Conservation (phyloP, 1,139 yeast genomes). For the Hansenula sp. region DNA sequence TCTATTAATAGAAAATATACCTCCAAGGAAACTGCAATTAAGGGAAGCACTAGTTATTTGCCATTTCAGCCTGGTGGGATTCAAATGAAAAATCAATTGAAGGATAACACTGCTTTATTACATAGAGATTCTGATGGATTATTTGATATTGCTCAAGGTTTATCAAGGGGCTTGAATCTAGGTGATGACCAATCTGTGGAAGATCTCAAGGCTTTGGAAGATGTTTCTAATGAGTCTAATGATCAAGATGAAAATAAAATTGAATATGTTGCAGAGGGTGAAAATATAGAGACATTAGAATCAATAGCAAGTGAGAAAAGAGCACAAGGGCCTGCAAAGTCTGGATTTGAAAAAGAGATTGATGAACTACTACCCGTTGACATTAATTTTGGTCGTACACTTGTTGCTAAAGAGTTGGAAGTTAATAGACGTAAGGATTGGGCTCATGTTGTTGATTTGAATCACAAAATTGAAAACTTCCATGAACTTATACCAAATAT, state of each 20-base stretch:
- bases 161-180: conserved; percentile 62
- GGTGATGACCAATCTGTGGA: conserved; percentile 3
- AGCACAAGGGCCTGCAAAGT: too few species aligned
- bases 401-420: conserved; percentile 28
- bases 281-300: conserved; percentile 1
- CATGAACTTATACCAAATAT: conserved; percentile 85
- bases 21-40: conserved; percentile 54
- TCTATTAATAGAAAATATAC: conserved; percentile 68
- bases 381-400: conserved; percentile 39
- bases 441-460: conserved; percentile 94
- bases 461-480: conserved; percentile 80
- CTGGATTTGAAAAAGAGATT: conserved; percentile 38
- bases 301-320: conserved; percentile 2
- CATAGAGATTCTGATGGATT: conserved; percentile 73
- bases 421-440: conserved; percentile 54
- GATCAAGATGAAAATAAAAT: conserved; percentile 23
- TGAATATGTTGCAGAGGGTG: conserved; percentile 24
- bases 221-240: conserved; percentile 6
- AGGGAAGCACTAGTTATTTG: conserved; percentile 70
- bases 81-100: conserved; percentile 29
- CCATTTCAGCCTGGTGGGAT: conserved; percentile 97
- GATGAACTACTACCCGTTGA: conserved; percentile 78
- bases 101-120: conserved; percentile 29
- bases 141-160: conserved; percentile 80
- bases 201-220: conserved; percentile 11